Base-by-base conservation (phyloP, 495 filamentous ascomycete genomes). In the Aspergillus ellipticus region DNA sequence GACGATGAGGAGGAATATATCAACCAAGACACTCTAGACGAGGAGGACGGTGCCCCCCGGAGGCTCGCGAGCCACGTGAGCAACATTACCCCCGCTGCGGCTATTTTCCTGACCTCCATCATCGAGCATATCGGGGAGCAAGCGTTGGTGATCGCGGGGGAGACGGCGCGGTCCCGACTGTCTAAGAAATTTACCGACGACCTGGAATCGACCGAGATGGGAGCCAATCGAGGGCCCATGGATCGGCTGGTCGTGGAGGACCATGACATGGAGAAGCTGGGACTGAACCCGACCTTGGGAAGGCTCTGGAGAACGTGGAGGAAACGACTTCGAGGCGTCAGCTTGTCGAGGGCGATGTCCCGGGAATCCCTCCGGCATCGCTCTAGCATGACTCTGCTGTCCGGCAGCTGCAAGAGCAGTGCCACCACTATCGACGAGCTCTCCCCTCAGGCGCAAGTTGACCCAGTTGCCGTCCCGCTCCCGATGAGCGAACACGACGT, bases 221-320 rank as follows among this genome's bases (percentile, higher is more conserved):
- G 55, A 5, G 49, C 64, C 28, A 64, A 68, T 22, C 65, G 70
- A 13, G 68, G 59, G 26, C 67, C 63, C 20, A 74, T 75, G 51
- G 84, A 89, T 50, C 84, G 83, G 20, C 76, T 94, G 46, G 77
- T 90, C 28, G 88, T 99, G 20, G 91, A 96, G 64, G 93, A 97
- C 64, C 72, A 83, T 22, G 95, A 99, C 66, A 89, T 96, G 77
- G 93, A 97, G 67, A 92, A 94, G 54, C 77, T 97, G 56, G 94
- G 93, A 4, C 75, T 97, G 53, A 90, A 94, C 65, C 79, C 89
- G 41, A 92, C 89, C 11, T 73, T 99, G 3, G 92, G 95, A 13
- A 78, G 93, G 31, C 72, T 97, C 28, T 99, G 95, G 95, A 84
- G 95, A 62, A 88, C 89, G 28, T 99, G 95, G 95, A 89, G 92